Conservation (phyloP, 2,329 filamentous ascomycete species). For the Beauveria australis region DNA sequence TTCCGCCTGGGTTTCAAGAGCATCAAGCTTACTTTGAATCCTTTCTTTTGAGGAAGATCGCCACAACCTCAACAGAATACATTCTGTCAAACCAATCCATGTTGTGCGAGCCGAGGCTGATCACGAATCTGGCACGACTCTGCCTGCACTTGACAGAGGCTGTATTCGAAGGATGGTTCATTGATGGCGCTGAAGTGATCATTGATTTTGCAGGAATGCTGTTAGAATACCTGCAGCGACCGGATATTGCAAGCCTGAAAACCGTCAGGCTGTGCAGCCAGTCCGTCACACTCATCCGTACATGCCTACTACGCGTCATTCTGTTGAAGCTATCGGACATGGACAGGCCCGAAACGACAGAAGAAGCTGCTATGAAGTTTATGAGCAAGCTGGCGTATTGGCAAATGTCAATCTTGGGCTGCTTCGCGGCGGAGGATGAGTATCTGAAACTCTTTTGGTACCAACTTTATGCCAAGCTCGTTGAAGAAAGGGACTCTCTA, state of each 20-base stretch:
- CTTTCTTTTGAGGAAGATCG: conserved; percentile 68
- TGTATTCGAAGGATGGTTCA: conserved; percentile 93
- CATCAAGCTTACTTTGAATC: conserved; percentile 95
- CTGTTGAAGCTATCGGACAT: conserved; percentile 77
- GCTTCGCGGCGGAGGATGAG: conserved; percentile 69
- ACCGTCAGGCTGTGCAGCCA: conserved; percentile 86
- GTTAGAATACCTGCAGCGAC: conserved; percentile 80
- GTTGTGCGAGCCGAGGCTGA: conserved; percentile 69
- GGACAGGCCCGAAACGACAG: conserved; percentile 53
- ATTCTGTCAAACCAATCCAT: conserved; percentile 64
- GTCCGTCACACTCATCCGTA: conserved; percentile 66
- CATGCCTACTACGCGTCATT: conserved; percentile 69
- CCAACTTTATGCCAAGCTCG: conserved; percentile 80
- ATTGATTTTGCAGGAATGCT: conserved; percentile 81
- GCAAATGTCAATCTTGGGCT: conserved; percentile 82
- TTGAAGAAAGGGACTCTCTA: conserved; percentile 59
- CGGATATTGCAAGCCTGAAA: conserved; percentile 73
- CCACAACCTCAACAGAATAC: conserved; percentile 61
- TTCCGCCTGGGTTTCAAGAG: conserved; percentile 86
- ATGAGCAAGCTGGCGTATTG: conserved; percentile 87
- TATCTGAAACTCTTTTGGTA: conserved; percentile 85
- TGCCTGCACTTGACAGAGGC: conserved; percentile 77
- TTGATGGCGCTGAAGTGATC: conserved; percentile 74
- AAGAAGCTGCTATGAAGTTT: conserved; percentile 59
- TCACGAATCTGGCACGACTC: conserved; percentile 81